phyloP scores from a whole-genome alignment of 768 basidiomycete species.

The Nidula microcarpa region DNA sequence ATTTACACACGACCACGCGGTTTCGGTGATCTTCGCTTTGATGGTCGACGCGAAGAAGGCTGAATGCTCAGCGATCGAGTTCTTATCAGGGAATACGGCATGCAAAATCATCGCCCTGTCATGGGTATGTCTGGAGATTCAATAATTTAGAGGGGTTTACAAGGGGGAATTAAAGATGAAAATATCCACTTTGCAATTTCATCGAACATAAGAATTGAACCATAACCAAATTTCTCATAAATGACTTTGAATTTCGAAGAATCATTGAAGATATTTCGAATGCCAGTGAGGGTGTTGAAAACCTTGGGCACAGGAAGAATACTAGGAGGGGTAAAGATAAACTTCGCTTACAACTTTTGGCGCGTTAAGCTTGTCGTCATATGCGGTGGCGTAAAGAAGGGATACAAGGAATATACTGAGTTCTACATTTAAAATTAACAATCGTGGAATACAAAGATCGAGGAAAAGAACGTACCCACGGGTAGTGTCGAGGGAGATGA shows the following conservation, averaged over 20 bases:
- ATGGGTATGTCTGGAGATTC: not conserved
- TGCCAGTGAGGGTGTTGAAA: not conserved
- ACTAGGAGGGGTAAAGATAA: not conserved
- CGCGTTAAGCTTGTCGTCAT: not conserved
- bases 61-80: not conserved
- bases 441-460: too few relatives aligned
- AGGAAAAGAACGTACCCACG: not conserved
- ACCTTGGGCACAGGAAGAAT: not conserved
- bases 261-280: not conserved
- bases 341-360: not conserved
- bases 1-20: not conserved
- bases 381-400: not conserved
- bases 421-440: not conserved
- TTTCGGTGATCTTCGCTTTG: not conserved
- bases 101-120: not conserved
- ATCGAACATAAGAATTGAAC: not conserved
- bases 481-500: not conserved
- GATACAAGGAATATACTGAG: not conserved
- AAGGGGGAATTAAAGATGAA: too few relatives aligned
- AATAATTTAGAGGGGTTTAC: not conserved
- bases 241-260: not conserved
- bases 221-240: not conserved
- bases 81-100: not conserved
- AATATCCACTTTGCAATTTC: not conserved
- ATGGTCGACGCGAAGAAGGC: not conserved